phyloP scores from a whole-genome alignment of 768 basidiomycete species.

The Pulveroboletus sp. region DNA sequence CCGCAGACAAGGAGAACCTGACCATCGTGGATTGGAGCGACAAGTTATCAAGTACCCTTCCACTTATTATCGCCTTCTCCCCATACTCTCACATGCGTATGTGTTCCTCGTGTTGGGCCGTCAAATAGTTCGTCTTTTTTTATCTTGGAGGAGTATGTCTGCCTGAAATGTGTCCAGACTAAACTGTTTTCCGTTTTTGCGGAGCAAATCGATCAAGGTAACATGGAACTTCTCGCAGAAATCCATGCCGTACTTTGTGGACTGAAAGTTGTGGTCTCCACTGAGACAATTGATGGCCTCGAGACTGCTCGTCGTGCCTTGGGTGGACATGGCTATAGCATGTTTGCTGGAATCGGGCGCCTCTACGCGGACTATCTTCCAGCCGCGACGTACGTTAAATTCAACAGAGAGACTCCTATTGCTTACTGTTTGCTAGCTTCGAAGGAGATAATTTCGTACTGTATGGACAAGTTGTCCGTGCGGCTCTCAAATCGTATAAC shows the following conservation, averaged over 20 bases:
- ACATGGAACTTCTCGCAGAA: conserved; percentile 64
- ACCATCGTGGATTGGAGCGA: conserved; percentile 52
- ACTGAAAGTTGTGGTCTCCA: conserved; percentile 59
- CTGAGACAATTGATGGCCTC: conserved; percentile 51
- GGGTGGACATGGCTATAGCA: conserved; percentile 78
- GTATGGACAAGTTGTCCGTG: conserved; percentile 70
- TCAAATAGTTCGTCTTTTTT: conserved; percentile 45
- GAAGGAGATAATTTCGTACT: conserved; percentile 82
- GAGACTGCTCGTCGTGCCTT: conserved; percentile 67
- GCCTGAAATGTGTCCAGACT: conserved; percentile 32
- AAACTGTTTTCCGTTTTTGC: conserved; percentile 50
- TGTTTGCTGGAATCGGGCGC: conserved; percentile 62
- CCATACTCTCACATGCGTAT: conserved; percentile 65
- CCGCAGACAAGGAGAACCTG: conserved; percentile 61
- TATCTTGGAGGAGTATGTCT: background rate
- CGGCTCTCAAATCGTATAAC: conserved; percentile 59
- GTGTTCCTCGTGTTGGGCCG: conserved; percentile 66
- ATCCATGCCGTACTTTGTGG: conserved; percentile 71
- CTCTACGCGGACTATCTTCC: conserved; percentile 67
- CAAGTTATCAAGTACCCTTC: conserved; percentile 75
- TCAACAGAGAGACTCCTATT: background rate
- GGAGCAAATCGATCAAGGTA: conserved; percentile 48
- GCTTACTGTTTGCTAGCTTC: conserved; percentile 39
- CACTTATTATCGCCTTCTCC: conserved; percentile 68
- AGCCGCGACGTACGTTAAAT: conserved; percentile 51